Evolutionary conservation across 805 yeast species (phyloP), one percentile per base, ranked within the genome.

Genomic region (Candida maltosa): DNA sequence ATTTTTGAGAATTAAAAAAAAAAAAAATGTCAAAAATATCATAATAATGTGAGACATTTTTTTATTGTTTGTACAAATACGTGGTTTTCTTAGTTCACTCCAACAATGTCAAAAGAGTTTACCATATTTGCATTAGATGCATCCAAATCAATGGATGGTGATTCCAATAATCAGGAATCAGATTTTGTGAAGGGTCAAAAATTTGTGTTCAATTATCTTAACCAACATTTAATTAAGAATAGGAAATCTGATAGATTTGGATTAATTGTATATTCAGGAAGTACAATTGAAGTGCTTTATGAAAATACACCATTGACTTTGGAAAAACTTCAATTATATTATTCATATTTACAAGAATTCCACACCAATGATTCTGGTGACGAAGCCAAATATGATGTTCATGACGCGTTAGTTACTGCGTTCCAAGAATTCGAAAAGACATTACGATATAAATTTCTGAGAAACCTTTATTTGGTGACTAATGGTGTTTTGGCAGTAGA

Each of bases 111-210:
- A 9, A 42, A 68, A 46, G 73, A 66, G 35, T 57, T 59, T 21
- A 72, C 78, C 0, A 56, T 62, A 1, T 76, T 71, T 43, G 60
- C 78, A 7, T 63, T 76, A 11, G 86, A 80, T 49, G 56, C 70
- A 10, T 66, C 75, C 8, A 60, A 63, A 49, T 43, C 70, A 44
- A 49, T 69, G 78, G 52, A 69, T 56, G 25, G 58, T 11, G 11
- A 11, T 22, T 12, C 25, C 25, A 12, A 12, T 11, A 12, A 22
- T 11, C 12, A 11, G 3, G 67, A 59, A 14, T 69, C 55, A 43
- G 52, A 65, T 51, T 44, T 69, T 9, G 62, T 56, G 4, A 44
- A 50, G n/a, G 65, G 69, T 5, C 42, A 70, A 39, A 51, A 54
- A 16, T 76, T 72, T 40, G 59, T 75, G 12, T 57, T 60, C 27